Conservation (phyloP, 1,284 basidiomycete species). For the Schizophyllum commune region DNA sequence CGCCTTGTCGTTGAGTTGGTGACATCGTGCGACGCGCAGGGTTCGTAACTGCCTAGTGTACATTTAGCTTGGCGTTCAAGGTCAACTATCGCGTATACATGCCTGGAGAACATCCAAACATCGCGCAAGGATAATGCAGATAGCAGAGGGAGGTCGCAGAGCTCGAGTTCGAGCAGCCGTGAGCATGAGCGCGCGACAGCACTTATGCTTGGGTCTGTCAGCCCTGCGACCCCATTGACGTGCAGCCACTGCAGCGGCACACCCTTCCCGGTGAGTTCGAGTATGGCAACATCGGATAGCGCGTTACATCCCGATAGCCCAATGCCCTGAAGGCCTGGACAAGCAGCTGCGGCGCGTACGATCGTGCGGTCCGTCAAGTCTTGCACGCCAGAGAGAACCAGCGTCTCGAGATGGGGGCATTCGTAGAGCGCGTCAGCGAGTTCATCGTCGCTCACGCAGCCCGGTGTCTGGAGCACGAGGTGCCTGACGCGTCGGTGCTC, state of each 20-base stretch:
- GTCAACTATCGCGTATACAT: slow-evolving; percentile 9
- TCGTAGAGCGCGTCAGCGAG: slow-evolving; percentile 53
- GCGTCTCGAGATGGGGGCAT: slow-evolving; percentile 67
- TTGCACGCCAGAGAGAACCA: slow-evolving; percentile 63
- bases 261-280: slow-evolving; percentile 62
- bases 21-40: slow-evolving; percentile 66
- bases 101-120: slow-evolving; percentile 73
- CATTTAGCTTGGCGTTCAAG: slow-evolving; percentile 2
- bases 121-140: slow-evolving; percentile 68
- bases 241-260: slow-evolving; percentile 69
- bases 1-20: slow-evolving; percentile 65
- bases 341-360: slow-evolving; percentile 52
- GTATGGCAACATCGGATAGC: slow-evolving; percentile 70
- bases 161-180: slow-evolving; percentile 75
- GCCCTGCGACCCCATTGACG: slow-evolving; percentile 55
- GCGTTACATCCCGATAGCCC: slow-evolving; percentile 72
- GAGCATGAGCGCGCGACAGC: slow-evolving; percentile 71
- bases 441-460: slow-evolving; percentile 49
- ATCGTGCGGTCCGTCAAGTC: slow-evolving; percentile 67
- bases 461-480: slow-evolving; percentile 33
- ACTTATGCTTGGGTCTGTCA: slow-evolving; percentile 73
- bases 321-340: slow-evolving; percentile 66
- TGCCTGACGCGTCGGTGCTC: slow-evolving; percentile 50
- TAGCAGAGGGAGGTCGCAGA: slow-evolving; percentile 67
- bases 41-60: slow-evolving; percentile 59